A percentile compares a stretch with the other conserved stretches of the same genome.
Evolutionary conservation across 2,329 filamentous ascomycete genomes (phyloP).

Genomic region (Reticulascus tulasneorum): DNA sequence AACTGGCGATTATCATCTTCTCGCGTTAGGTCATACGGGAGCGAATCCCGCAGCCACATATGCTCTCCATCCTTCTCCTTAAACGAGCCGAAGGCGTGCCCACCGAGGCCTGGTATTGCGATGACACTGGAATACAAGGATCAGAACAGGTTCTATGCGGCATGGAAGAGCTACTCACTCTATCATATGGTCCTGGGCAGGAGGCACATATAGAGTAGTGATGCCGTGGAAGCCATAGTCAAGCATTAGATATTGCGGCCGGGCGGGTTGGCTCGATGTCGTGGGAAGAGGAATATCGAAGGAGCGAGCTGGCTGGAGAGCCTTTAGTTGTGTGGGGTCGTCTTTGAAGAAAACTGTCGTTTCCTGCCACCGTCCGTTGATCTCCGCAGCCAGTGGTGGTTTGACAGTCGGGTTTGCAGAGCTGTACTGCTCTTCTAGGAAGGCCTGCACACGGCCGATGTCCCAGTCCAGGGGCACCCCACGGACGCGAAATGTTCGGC

Average conservation of each 20-base stretch:
- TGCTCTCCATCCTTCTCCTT: constrained; percentile 15
- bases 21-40: constrained; percentile 12
- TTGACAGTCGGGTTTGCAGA: neutral
- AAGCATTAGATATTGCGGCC: neutral
- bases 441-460: neutral
- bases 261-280: too few relatives aligned
- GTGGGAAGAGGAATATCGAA: too few relatives aligned
- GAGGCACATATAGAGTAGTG: neutral
- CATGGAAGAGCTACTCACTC: too few relatives aligned
- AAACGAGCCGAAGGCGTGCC: constrained; percentile 22
- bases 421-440: neutral
- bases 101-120: constrained; percentile 14
- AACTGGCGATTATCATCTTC: neutral
- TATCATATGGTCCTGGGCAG: neutral
- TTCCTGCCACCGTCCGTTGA: neutral
- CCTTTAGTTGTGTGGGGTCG: neutral
- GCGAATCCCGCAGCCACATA: constrained; percentile 22
- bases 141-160: too few relatives aligned
- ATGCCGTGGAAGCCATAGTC: neutral
- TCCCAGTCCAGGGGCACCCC: neutral
- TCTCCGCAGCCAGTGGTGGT: neutral
- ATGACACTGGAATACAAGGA: too few relatives aligned
- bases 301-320: neutral
- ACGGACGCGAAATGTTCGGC: neutral
- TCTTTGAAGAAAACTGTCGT: neutral